These are phyloP conservation scores for Leccinum obscurum DNA, from an alignment of 768 basidiomycete genomes.

Conservation along the genomic window DNA sequence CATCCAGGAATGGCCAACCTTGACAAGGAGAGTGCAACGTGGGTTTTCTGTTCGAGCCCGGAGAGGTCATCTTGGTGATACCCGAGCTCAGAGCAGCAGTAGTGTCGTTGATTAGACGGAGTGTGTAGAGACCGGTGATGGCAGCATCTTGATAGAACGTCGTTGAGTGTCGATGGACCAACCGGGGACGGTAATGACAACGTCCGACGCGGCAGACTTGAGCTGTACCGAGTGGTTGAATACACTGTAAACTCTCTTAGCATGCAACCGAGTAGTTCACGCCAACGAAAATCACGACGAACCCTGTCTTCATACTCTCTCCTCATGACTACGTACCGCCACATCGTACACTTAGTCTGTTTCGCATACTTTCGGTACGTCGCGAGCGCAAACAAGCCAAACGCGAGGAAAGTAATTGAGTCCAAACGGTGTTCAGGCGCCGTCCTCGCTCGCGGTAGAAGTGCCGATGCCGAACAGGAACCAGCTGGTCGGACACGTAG, in stretches of 20 bases:
- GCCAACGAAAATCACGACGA: too few species aligned
- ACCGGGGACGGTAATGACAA: conserved; percentile 94
- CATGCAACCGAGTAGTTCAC: too few species aligned
- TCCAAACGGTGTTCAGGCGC: too few species aligned
- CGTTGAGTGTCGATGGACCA: conserved; percentile 97
- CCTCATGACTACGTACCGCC: too few species aligned
- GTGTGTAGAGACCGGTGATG: conserved; percentile 86
- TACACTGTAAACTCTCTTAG: conserved; percentile 37
- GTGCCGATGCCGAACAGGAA: too few species aligned
- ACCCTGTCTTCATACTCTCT: too few species aligned
- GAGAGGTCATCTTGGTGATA: conserved; percentile 98
- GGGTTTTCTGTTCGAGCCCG: conserved; percentile 63
- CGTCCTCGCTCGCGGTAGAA: too few species aligned
- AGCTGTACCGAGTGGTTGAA: conserved; percentile 91
- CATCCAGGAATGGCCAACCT: conserved; percentile 91
- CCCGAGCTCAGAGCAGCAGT: conserved; percentile 96
- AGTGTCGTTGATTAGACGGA: conserved; percentile 96
- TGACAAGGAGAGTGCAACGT: conserved; percentile 89
- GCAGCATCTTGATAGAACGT: conserved; percentile 88
- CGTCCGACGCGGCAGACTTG: conserved; percentile 60
- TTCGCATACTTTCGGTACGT: too few species aligned
- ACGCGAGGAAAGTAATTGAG: too few species aligned
- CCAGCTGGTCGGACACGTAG: too few species aligned
- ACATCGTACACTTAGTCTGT: too few species aligned
- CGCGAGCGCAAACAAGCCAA: too few species aligned